Percentiles rank a stretch among this genome's conserved stretches.
Evolutionary conservation across 2,329 filamentous ascomycete genomes (phyloP).

Genomic region (Zymoseptoria crescenta): DNA sequence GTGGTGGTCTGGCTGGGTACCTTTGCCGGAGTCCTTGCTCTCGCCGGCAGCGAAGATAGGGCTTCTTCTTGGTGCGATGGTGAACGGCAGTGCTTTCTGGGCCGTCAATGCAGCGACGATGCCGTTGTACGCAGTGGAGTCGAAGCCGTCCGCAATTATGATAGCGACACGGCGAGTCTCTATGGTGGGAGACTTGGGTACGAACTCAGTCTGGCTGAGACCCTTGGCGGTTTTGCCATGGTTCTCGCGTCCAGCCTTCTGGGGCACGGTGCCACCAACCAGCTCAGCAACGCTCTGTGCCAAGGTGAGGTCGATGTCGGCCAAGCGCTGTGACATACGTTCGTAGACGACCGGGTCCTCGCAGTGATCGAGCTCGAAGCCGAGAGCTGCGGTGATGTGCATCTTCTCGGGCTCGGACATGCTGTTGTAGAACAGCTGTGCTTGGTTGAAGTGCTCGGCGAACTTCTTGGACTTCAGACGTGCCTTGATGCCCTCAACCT

Average conservation of each 20-base stretch:
- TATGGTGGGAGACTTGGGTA: conserved; percentile 58
- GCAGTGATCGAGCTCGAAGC: conserved; percentile 72
- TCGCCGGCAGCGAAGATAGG: conserved; percentile 56
- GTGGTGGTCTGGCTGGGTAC: conserved; percentile 64
- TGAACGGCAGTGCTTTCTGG: conserved; percentile 59
- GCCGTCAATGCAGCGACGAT: conserved; percentile 57
- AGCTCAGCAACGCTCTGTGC: conserved; percentile 61
- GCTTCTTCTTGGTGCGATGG: conserved; percentile 62
- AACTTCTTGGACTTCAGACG: conserved; percentile 66
- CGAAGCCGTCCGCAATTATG: conserved; percentile 70
- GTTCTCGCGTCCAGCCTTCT: conserved; percentile 48
- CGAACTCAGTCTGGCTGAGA: conserved; percentile 62
- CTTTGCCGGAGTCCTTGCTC: conserved; percentile 44
- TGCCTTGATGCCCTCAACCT: conserved; percentile 61
- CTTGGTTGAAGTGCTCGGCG: conserved; percentile 63
- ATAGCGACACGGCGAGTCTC: conserved; percentile 65
- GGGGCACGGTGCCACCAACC: conserved; percentile 57
- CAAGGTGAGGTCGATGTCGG: conserved; percentile 64
- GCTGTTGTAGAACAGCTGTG: conserved; percentile 78
- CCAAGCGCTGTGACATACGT: conserved; percentile 58
- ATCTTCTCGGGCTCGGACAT: conserved; percentile 57
- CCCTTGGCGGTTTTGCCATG: conserved; percentile 60
- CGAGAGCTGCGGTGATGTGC: conserved; percentile 54
- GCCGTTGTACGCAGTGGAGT: conserved; percentile 55
- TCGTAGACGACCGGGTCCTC: conserved; percentile 71